Evolutionary conservation across 192 early-diverging fungal genomes (phyloP).

Genomic region (Linnemannia exigua): DNA sequence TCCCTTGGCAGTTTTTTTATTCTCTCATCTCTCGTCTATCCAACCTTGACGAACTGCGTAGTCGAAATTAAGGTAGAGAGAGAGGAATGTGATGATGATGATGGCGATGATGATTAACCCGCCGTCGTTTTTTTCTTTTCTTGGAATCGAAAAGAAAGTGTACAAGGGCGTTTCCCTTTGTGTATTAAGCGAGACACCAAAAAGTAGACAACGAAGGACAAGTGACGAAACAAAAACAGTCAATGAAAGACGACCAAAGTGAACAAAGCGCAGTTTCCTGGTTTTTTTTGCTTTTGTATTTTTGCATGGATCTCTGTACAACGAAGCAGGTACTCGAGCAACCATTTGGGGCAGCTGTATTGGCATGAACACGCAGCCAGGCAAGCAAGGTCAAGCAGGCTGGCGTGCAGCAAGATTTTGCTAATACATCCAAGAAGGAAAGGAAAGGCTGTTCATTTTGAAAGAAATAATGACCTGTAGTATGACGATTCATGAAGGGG

Average conservation of each 20-base stretch:
- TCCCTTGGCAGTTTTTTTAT: background rate
- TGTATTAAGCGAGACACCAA: background rate
- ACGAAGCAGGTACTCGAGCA: background rate
- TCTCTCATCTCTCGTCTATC: background rate
- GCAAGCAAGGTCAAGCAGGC: background rate
- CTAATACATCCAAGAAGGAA: background rate
- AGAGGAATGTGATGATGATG: background rate
- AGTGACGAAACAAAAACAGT: background rate
- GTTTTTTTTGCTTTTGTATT: background rate
- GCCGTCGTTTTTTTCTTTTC: background rate
- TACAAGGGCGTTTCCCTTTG: no score
- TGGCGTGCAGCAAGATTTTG: background rate
- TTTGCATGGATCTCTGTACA: background rate
- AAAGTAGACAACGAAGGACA: background rate
- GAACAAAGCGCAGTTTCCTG: slow-evolving; percentile 10
- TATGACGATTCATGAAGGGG: background rate
- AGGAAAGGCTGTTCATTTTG: background rate
- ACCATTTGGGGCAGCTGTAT: background rate
- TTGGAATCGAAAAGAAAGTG: background rate
- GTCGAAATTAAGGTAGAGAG: background rate
- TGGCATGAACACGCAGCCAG: background rate
- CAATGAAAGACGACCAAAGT: background rate
- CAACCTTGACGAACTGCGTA: background rate
- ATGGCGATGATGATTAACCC: background rate
- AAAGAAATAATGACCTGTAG: background rate